These are phyloP conservation scores for Suillus occidentalis DNA, from an alignment of 768 basidiomycete species.

Conservation along the genomic window DNA sequence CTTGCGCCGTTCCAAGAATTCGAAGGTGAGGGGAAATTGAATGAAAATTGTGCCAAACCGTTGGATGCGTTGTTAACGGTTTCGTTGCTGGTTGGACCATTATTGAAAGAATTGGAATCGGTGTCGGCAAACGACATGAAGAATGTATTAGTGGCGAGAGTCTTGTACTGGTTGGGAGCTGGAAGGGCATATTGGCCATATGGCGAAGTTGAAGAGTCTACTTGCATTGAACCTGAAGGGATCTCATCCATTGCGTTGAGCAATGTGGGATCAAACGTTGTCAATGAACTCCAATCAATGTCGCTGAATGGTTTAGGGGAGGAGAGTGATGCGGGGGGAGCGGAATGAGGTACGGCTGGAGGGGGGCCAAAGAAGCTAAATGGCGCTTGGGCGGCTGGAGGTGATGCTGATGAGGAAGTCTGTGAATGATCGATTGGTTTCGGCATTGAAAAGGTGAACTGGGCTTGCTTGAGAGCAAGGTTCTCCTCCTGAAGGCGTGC, in stretches of 20 bases:
- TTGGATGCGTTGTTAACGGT: conserved; percentile 13
- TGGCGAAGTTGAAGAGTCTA: conserved; percentile 49
- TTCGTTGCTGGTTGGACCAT: conserved; percentile 12
- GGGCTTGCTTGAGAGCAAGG: conserved; percentile 70
- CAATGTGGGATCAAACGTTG: conserved; percentile 68
- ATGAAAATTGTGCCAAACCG: conserved; percentile 42
- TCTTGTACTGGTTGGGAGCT: conserved; percentile 61
- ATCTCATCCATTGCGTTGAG: conserved; percentile 66
- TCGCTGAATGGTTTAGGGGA: conserved; percentile 29
- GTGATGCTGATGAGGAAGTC: conserved; percentile 22
- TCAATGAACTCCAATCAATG: conserved; percentile 64
- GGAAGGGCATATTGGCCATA: conserved; percentile 51
- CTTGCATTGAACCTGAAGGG: conserved; percentile 51
- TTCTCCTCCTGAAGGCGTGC: conserved; percentile 87
- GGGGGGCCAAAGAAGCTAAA: conserved; percentile 30
- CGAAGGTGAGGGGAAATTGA: conserved; percentile 43
- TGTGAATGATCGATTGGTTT: conserved; percentile 27
- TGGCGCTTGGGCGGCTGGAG: conserved; percentile 20
- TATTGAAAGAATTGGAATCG: conserved; percentile 39
- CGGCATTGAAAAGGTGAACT: conserved; percentile 85
- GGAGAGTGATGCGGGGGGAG: conserved; percentile 33
- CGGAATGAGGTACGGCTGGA: conserved; percentile 21
- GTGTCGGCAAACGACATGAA: conserved; percentile 79
- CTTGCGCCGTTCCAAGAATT: conserved; percentile 22
- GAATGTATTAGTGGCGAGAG: conserved; percentile 79